These are phyloP conservation scores for Plasmodium gaboni DNA, from an alignment of 169 alveolate species.

Conservation along the genomic window DNA sequence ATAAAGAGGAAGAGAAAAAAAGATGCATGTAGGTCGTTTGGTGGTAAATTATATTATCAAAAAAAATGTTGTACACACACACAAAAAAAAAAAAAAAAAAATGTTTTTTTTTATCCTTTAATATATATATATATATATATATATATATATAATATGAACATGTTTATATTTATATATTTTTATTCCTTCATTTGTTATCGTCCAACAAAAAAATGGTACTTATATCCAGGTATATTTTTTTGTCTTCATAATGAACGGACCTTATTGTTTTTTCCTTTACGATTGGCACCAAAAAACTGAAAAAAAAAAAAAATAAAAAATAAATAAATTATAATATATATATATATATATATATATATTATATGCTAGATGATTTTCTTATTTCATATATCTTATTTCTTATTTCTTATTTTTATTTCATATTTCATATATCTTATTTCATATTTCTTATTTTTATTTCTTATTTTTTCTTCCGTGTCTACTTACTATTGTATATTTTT, in stretches of 20 bases:
- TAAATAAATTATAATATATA: neutral
- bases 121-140: no score
- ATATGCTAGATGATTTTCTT: neutral
- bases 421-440: neutral
- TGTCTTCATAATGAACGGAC: slow-evolving; percentile 50
- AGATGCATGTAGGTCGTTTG: no score
- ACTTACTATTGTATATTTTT: slow-evolving; percentile 43
- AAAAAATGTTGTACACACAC: neutral
- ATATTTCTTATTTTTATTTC: neutral
- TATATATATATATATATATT: neutral
- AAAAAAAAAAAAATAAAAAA: neutral
- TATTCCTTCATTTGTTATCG: slow-evolving; percentile 17
- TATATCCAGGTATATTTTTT: slow-evolving; percentile 71
- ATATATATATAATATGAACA: no score
- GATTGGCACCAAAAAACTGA: slow-evolving; percentile 72
- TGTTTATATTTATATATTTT: neutral
- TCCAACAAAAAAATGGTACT: slow-evolving; percentile 69
- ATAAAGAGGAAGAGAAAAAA: no score
- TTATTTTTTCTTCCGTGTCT: neutral
- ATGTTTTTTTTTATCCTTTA: no score
- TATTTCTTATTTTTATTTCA: neutral
- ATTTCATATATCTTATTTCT: neutral
- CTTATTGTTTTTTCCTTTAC: slow-evolving; percentile 76
- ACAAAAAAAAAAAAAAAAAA: no score
- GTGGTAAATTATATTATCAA: neutral